These are phyloP conservation scores for Zanthoxylum bungeanum DNA, from an alignment of 345 rosid genomes.

Conservation along the genomic window DNA sequence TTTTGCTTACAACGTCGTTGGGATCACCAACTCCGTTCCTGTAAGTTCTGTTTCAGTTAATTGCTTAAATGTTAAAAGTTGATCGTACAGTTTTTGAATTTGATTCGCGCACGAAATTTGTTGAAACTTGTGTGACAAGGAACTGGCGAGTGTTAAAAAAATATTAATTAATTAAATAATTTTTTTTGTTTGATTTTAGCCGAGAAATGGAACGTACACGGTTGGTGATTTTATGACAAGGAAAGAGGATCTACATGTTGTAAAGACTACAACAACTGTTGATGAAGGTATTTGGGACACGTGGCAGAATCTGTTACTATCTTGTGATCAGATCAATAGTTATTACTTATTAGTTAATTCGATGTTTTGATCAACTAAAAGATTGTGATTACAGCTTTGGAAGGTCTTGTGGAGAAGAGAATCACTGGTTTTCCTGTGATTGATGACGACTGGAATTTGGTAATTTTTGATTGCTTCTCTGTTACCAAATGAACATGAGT, in stretches of 20 bases:
- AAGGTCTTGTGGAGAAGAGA: slow-evolving; percentile 76
- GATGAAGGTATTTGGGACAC: slow-evolving; percentile 63
- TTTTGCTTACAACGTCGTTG: slow-evolving; percentile 25
- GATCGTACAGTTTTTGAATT: neutral
- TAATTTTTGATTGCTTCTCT: slow-evolving; percentile 24
- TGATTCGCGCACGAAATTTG: neutral
- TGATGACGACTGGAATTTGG: slow-evolving; percentile 87
- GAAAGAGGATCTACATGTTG: slow-evolving; percentile 61
- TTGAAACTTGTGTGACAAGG: neutral
- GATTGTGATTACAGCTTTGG: slow-evolving; percentile 53
- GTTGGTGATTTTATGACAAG: slow-evolving; percentile 93
- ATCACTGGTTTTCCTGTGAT: slow-evolving; percentile 89
- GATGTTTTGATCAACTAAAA: neutral
- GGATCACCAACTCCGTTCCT: slow-evolving; percentile 47
- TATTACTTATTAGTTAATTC: neutral
- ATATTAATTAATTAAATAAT: too few relatives aligned
- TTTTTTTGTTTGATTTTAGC: slow-evolving; percentile 28
- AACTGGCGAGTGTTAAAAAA: neutral
- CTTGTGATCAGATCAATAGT: neutral
- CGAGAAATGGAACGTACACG: slow-evolving; percentile 53
- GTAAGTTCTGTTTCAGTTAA: slow-evolving; percentile 23
- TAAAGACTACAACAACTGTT: slow-evolving; percentile 70
- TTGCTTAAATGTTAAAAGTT: neutral
- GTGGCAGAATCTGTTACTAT: neutral
- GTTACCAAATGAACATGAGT: neutral